Conservation (phyloP, 495 filamentous ascomycete species). For the Penicillium chermesinum region DNA sequence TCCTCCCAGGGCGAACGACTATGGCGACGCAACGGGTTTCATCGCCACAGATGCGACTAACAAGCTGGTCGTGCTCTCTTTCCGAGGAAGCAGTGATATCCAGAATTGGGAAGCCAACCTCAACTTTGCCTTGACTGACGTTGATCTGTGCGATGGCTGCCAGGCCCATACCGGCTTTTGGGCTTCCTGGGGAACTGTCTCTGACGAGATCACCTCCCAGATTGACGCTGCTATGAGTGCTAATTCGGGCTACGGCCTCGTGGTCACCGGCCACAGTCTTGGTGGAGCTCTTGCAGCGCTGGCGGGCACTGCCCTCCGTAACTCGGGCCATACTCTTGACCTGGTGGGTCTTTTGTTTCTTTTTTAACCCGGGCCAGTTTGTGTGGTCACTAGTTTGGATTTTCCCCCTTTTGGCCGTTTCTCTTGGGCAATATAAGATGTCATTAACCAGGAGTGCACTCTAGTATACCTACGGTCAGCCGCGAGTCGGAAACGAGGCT, state of each 20-base stretch:
- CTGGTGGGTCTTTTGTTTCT: neutral
- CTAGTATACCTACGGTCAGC: conserved; percentile 60
- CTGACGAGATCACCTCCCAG: conserved; percentile 32
- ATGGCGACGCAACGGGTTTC: conserved; percentile 54
- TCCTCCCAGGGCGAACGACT: conserved; percentile 34
- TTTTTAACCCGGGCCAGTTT: neutral
- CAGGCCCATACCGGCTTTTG: conserved; percentile 48
- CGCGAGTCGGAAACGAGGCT: conserved; percentile 53
- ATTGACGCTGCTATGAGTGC: conserved; percentile 18
- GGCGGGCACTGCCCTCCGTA: conserved; percentile 45
- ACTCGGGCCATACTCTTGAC: conserved; percentile 15
- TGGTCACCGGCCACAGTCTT: conserved; percentile 58
- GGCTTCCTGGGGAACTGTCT: conserved; percentile 41
- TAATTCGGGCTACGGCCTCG: conserved; percentile 48
- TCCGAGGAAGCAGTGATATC: conserved; percentile 31
- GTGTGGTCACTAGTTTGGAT: too few species aligned
- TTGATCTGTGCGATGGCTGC: conserved; percentile 39
- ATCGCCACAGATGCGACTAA: conserved; percentile 56
- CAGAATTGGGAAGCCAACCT: neutral
- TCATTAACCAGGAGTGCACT: neutral
- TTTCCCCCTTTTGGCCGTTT: too few species aligned
- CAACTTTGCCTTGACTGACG: conserved; percentile 8
- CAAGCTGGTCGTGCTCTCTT: conserved; percentile 54
- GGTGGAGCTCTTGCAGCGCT: conserved; percentile 58
- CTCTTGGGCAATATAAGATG: too few species aligned